Conservation (phyloP, 345 rosid genomes). For the Cardamine chenopodiifolia region DNA sequence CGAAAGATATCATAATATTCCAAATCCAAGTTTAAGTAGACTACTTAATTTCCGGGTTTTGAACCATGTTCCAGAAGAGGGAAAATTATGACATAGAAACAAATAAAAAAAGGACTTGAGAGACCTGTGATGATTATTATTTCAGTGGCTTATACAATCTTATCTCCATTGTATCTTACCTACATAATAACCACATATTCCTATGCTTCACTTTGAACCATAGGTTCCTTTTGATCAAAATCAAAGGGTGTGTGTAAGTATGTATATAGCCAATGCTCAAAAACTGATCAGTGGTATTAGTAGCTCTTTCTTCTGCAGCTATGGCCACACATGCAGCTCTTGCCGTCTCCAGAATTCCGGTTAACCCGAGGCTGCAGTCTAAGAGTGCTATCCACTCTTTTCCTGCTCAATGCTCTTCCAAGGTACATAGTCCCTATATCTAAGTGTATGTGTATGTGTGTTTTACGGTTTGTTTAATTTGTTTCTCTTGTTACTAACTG, state of each 20-base stretch:
- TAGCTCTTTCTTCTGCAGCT: constrained; percentile 44
- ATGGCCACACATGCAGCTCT: constrained; percentile 97
- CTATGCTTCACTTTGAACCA: constrained; percentile 50
- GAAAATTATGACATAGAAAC: neutral
- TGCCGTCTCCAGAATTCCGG: constrained; percentile 77
- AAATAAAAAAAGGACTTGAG: neutral
- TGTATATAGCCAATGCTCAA: constrained; percentile 31
- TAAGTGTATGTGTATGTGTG: neutral
- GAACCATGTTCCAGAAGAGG: neutral
- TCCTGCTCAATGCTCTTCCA: constrained; percentile 75
- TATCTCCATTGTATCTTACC: constrained; percentile 51
- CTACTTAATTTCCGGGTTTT: neutral
- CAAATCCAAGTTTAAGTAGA: neutral
- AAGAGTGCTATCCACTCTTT: constrained; percentile 56
- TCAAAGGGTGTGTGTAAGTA: constrained; percentile 15
- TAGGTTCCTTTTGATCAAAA: constrained; percentile 26
- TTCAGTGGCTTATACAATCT: constrained; percentile 44
- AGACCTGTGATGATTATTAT: constrained; percentile 3
- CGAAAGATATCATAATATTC: neutral
- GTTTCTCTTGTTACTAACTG: neutral
- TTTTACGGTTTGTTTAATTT: constrained; percentile 11
- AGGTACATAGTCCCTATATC: constrained; percentile 45
- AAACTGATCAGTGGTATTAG: constrained; percentile 11
- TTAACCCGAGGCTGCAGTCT: constrained; percentile 61
- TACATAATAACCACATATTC: constrained; percentile 60